phyloP scores from a whole-genome alignment of 2,329 filamentous ascomycete species.

The Blastomyces parvus region DNA sequence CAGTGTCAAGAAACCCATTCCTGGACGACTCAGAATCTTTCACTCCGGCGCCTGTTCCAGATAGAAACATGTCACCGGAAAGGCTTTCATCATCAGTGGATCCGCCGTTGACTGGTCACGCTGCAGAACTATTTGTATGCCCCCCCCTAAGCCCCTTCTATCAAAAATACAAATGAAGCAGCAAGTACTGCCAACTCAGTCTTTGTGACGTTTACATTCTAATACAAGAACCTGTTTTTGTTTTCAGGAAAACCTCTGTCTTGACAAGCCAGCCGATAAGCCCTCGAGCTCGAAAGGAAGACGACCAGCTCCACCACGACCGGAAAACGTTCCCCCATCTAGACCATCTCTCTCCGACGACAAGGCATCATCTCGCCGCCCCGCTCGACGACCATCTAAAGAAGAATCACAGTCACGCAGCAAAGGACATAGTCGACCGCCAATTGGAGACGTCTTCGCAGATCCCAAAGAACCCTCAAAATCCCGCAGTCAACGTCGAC shows the following conservation, averaged over 20 bases:
- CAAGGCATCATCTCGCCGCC: slow-evolving; percentile 5
- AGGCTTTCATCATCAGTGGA: slow-evolving; percentile 19
- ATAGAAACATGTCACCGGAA: slow-evolving; percentile 25
- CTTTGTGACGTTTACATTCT: slow-evolving; percentile 4
- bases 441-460: slow-evolving; percentile 39
- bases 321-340: slow-evolving; percentile 27
- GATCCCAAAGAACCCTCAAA: slow-evolving; percentile 31
- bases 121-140: slow-evolving; percentile 54
- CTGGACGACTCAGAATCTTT: slow-evolving; percentile 40
- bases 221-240: slow-evolving; percentile 20
- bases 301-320: slow-evolving; percentile 25
- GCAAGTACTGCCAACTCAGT: neutral
- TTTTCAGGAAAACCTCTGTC: slow-evolving; percentile 31
- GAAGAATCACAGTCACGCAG: slow-evolving; percentile 15
- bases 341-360: slow-evolving; percentile 5
- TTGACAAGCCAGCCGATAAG: slow-evolving; percentile 32
- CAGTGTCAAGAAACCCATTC: slow-evolving; percentile 54
- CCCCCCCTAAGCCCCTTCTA: neutral
- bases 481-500: slow-evolving; percentile 33
- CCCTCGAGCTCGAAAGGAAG: slow-evolving; percentile 15
- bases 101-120: slow-evolving; percentile 38
- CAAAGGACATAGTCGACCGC: slow-evolving; percentile 23
- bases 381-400: slow-evolving; percentile 19
- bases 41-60: slow-evolving; percentile 28
- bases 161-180: neutral